Base-by-base conservation (phyloP, 768 basidiomycete species). In the Russula sp. region DNA sequence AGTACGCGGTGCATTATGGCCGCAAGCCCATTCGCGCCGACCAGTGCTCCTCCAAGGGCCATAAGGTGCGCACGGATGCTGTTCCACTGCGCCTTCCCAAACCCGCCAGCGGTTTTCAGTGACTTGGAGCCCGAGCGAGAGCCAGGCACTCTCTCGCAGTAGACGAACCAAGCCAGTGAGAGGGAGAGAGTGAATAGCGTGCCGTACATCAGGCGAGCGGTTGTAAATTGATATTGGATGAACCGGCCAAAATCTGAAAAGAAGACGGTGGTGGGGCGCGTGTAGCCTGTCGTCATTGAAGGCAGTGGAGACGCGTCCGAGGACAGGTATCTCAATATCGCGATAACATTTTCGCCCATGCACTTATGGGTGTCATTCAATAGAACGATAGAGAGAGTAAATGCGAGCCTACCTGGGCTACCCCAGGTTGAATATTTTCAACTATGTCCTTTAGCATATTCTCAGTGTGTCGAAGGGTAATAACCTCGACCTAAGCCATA, bases 301-400 rank as follows among this genome's bases (percentile, higher is more conserved):
- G 89, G 84, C n/a, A 94, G 76, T 10, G 90, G 87, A 0, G 88
- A 94, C 9, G 75, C 79, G 1, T 82, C 72, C 0, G 87, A 86
- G 0, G 92, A 86, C 22, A 97, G 81, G 73, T 90, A 82, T 40
- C 80, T 79, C 24, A 96, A 76, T 20, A 97, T 83, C 0, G 90
- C 90, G 16, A 95, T 84, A 2, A 86, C 80, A 68, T 97, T 97
- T 64, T 92, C 89, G 24, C 83, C 94, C 86, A 98, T 94, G 76
- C 97, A 88, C 80, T 94, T 76, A 11, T 42, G 32, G n/a, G 3
- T 4, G 6, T 16, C 57, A 20, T 1, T 58, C 40, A 57, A 42
- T 54, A 51, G 55, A 18, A 30, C 11, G 26, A 32, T 11, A 14
- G n/a, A 34, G 28, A 8, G 13, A 5, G 18, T 1, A 26, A 38